These are phyloP conservation scores for Nematocida sp. DNA, from an alignment of 371 early-diverging fungal genomes.

Conservation along the genomic window DNA sequence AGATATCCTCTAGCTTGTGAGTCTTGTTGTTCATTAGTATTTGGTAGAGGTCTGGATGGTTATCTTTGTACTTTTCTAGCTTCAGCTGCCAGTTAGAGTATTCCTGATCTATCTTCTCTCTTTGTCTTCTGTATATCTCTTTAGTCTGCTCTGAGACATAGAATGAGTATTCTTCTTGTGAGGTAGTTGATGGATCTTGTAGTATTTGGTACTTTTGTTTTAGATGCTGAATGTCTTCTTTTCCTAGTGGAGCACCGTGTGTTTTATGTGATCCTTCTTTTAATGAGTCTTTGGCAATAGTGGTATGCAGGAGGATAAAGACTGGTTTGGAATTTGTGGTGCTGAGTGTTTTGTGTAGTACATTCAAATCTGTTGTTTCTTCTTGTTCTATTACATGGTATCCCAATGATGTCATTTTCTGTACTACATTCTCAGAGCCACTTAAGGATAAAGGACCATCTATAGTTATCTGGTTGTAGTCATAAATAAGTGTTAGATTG, in stretches of 20 bases:
- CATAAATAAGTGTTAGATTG: slow-evolving; percentile 88
- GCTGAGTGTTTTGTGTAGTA: slow-evolving; percentile 65
- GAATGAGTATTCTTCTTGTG: neutral
- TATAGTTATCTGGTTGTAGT: slow-evolving; percentile 87
- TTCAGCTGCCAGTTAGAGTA: slow-evolving; percentile 72
- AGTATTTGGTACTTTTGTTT: slow-evolving; percentile 73
- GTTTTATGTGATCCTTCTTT: slow-evolving; percentile 78
- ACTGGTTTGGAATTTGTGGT: slow-evolving; percentile 68
- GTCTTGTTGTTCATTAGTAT: neutral
- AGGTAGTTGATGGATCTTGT: slow-evolving; percentile 56
- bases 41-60: neutral
- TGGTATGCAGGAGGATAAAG: slow-evolving; percentile 64
- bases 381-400: slow-evolving; percentile 79
- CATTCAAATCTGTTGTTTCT: slow-evolving; percentile 76
- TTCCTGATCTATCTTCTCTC: slow-evolving; percentile 67
- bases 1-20: neutral
- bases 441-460: slow-evolving; percentile 75
- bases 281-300: slow-evolving; percentile 74
- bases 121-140: slow-evolving; percentile 68
- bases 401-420: slow-evolving; percentile 82
- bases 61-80: slow-evolving; percentile 62
- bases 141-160: slow-evolving; percentile 65
- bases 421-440: slow-evolving; percentile 81
- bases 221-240: slow-evolving; percentile 73
- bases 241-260: slow-evolving; percentile 77